Percentiles rank a stretch among this genome's conserved stretches.
Evolutionary conservation across 2,329 filamentous ascomycete species (phyloP).

Genomic region (Penicillium polonicum): DNA sequence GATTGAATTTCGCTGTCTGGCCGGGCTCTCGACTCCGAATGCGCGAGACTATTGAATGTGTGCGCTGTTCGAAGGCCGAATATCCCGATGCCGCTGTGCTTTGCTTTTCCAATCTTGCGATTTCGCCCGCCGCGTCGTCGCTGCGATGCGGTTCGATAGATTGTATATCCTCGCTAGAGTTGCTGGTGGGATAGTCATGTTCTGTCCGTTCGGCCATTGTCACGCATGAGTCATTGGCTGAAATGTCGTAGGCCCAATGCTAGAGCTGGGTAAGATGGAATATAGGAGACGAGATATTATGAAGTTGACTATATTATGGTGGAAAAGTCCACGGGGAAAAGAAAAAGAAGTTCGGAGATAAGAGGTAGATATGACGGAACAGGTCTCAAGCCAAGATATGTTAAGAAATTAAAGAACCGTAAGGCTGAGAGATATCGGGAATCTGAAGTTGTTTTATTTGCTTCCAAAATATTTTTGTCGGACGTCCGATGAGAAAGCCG

Average conservation of each 20-base stretch:
- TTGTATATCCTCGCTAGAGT: conserved; percentile 4
- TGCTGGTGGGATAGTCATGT: conserved; percentile 11
- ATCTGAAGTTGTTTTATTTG: neutral
- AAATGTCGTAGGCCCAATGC: neutral
- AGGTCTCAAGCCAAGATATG: neutral
- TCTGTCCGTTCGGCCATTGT: conserved; percentile 12
- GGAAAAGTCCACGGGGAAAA: neutral
- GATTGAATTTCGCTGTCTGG: conserved; percentile 42
- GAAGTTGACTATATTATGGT: neutral
- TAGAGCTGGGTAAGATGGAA: neutral
- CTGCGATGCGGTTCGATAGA: conserved; percentile 13
- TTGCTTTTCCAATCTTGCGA: conserved; percentile 29
- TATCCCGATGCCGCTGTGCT: conserved; percentile 34
- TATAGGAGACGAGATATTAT: neutral
- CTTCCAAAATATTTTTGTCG: conserved; percentile 9
- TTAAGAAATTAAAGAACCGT: neutral
- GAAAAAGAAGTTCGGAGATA: conserved; percentile 11
- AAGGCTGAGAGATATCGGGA: neutral
- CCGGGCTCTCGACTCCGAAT: conserved; percentile 44
- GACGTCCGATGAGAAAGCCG: conserved; percentile 27
- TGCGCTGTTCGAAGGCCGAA: conserved; percentile 34
- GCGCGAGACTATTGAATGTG: conserved; percentile 40
- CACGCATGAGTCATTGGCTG: neutral
- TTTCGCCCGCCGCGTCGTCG: conserved; percentile 1
- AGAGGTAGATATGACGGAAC: neutral